Base-by-base conservation (phyloP, 768 basidiomycete species). In the Trametes meyenii region DNA sequence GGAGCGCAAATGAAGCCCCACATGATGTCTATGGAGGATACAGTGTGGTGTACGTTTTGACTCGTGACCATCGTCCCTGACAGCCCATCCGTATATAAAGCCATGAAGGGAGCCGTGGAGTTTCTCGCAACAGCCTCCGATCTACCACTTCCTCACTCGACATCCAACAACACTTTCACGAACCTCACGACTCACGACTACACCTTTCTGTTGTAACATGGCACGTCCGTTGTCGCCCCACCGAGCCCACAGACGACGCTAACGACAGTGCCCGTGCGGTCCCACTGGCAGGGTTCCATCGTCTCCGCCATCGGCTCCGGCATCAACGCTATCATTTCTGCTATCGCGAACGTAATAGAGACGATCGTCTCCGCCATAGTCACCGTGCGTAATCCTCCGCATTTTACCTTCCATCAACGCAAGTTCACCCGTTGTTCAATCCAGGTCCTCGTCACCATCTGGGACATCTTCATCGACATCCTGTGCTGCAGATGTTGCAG, bases 401-500 rank as follows among this genome's bases (percentile, higher is more conserved):
- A 19, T 24, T 38, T 5, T 6, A 5, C 2, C 19, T 48, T 14
- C 12, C 16, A 12, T 12, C 38, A 12, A 24, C 23, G 11, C 38
- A 38, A n/a, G n/a, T n/a, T n/a, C n/a, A n/a, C n/a, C n/a, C n/a
- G n/a, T n/a, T n/a, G n/a, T n/a, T n/a, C n/a, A n/a, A n/a, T n/a
- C n/a, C 66, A 87, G 86, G 73, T 87, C 40, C 77, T 86, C 55
- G 81, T 85, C 3, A 80, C 83, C 0, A 86, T 87, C 61, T 83
- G 85, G 67, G 77, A 86, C 67, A 71, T 84, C 29, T 82, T 88
- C 55, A 53, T 73, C 52, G 85, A 72, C 59, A 73, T 76, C 58
- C 56, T 76, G 14, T 76, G 73, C 66, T 75, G 75, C 63, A 59
- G 69, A 29, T 75, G 71, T 63, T 72, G 55, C 66, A 58, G 73